These are phyloP conservation scores for Diaporthe ilicicola DNA, from an alignment of 2,329 filamentous ascomycete species.

Conservation along the genomic window DNA sequence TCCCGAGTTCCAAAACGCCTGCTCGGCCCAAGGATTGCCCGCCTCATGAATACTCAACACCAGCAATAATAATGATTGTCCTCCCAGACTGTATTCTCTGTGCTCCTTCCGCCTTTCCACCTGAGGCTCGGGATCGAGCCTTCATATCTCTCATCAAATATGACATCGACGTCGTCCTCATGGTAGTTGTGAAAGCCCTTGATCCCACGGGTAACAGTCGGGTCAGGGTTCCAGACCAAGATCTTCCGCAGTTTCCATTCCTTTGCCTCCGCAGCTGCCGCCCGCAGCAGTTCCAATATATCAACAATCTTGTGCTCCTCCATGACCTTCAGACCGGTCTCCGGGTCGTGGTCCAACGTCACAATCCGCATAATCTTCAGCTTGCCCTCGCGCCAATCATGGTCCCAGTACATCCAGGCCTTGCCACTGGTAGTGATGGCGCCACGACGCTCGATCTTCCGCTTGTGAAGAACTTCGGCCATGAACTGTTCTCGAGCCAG, in stretches of 20 bases:
- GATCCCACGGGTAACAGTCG: constrained; percentile 41
- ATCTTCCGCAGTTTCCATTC: constrained; percentile 44
- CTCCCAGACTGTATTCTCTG: constrained; percentile 41
- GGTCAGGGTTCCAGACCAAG: constrained; percentile 47
- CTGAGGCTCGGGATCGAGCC: constrained; percentile 45
- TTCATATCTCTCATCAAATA: constrained; percentile 44
- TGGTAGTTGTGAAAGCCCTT: constrained; percentile 48
- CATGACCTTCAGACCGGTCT: constrained; percentile 25
- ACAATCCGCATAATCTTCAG: constrained; percentile 43
- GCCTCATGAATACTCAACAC: constrained; percentile 30
- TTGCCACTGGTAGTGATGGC: constrained; percentile 39
- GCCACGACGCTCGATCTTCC: constrained; percentile 33
- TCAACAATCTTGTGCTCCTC: constrained; percentile 37
- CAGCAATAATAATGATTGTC: constrained; percentile 44
- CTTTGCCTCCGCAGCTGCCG: constrained; percentile 45
- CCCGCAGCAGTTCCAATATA: constrained; percentile 42
- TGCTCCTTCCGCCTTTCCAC: constrained; percentile 44
- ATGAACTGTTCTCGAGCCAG: constrained; percentile 42
- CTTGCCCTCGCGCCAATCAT: constrained; percentile 44
- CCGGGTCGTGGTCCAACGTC: constrained; percentile 25
- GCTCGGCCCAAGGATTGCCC: neutral
- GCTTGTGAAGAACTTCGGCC: constrained; percentile 36
- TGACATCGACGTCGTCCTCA: constrained; percentile 41
- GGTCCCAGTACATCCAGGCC: constrained; percentile 47
- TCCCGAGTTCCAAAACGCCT: neutral